phyloP scores from a whole-genome alignment of 768 basidiomycete genomes.

The Agrocybe praecox region DNA sequence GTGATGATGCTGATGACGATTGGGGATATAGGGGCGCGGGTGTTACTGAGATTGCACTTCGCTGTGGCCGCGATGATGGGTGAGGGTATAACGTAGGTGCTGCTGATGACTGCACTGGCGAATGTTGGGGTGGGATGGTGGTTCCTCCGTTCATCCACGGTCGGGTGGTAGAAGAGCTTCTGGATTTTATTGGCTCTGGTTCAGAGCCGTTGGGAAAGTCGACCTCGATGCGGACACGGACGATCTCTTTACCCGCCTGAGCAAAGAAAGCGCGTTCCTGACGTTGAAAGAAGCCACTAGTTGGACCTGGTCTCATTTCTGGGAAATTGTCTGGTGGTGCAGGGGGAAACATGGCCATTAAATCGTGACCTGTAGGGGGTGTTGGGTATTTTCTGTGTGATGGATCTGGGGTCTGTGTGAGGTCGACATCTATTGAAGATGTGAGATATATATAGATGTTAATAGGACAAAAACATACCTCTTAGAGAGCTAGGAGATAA shows the following conservation, averaged over 20 bases:
- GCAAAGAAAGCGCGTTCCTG: constrained; percentile 85
- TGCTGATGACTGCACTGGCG: constrained; percentile 34
- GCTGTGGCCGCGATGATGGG: constrained; percentile 34
- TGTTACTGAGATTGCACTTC: constrained; percentile 34
- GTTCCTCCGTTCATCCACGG: constrained; percentile 26
- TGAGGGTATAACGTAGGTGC: constrained; percentile 35
- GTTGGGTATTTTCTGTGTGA: constrained; percentile 65
- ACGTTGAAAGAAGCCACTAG: constrained; percentile 71
- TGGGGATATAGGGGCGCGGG: constrained; percentile 34
- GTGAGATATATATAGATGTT: background rate
- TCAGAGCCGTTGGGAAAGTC: constrained; percentile 48
- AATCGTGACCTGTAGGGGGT: constrained; percentile 79
- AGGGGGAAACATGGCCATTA: constrained; percentile 85
- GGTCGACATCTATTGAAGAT: constrained; percentile 57
- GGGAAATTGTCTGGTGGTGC: constrained; percentile 59
- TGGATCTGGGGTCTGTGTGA: constrained; percentile 52
- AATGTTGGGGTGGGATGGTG: constrained; percentile 29
- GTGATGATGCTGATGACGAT: constrained; percentile 18
- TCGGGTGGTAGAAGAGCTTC: constrained; percentile 24
- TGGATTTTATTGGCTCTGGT: constrained; percentile 27
- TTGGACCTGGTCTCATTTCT: constrained; percentile 63
- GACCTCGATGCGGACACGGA: constrained; percentile 73
- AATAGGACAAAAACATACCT: constrained; percentile 36
- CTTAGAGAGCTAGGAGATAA: constrained; percentile 65
- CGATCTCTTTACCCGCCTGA: constrained; percentile 75